Percentiles rank a stretch among this genome's conserved stretches.
Evolutionary conservation across 2,329 filamentous ascomycete species (phyloP).

Genomic region (Tolypocladium pustulatum): DNA sequence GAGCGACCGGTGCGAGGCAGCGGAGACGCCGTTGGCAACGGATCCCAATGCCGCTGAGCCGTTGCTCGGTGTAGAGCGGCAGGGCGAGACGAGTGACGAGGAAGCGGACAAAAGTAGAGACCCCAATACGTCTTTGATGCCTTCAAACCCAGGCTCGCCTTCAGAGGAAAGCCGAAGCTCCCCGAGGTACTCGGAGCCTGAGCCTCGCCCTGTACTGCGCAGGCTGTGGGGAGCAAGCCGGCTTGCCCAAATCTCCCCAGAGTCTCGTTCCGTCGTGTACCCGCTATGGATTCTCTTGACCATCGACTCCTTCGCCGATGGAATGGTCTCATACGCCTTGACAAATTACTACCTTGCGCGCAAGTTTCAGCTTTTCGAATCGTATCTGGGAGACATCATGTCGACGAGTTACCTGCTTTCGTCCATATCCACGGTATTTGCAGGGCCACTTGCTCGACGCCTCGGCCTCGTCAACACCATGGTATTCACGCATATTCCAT

Average conservation of each 20-base stretch:
- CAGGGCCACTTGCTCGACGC: constrained; percentile 44
- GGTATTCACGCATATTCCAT: constrained; percentile 53
- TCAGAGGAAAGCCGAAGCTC: not conserved
- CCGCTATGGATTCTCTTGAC: constrained; percentile 55
- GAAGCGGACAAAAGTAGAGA: not conserved
- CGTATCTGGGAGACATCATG: constrained; percentile 48
- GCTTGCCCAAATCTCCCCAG: constrained; percentile 44
- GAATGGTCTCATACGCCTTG: constrained; percentile 49
- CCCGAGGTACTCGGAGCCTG: too few relatives aligned
- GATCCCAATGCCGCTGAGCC: constrained; percentile 12
- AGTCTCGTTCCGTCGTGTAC: constrained; percentile 49
- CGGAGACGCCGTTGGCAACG: constrained; percentile 7
- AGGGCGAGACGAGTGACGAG: constrained; percentile 6
- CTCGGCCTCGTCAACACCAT: constrained; percentile 56
- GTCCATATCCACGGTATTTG: constrained; percentile 43
- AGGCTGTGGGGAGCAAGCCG: constrained; percentile 14
- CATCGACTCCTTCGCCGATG: constrained; percentile 54
- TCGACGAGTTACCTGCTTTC: constrained; percentile 43
- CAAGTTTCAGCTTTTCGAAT: constrained; percentile 45
- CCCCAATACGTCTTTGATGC: not conserved
- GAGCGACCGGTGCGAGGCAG: constrained; percentile 38
- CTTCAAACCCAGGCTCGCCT: not conserved
- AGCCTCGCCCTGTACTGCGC: not conserved
- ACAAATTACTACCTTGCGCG: constrained; percentile 48
- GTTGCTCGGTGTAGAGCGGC: constrained; percentile 11